These are phyloP conservation scores for Delphinella strobiligena DNA, from an alignment of 2,329 filamentous ascomycete species.

Conservation along the genomic window DNA sequence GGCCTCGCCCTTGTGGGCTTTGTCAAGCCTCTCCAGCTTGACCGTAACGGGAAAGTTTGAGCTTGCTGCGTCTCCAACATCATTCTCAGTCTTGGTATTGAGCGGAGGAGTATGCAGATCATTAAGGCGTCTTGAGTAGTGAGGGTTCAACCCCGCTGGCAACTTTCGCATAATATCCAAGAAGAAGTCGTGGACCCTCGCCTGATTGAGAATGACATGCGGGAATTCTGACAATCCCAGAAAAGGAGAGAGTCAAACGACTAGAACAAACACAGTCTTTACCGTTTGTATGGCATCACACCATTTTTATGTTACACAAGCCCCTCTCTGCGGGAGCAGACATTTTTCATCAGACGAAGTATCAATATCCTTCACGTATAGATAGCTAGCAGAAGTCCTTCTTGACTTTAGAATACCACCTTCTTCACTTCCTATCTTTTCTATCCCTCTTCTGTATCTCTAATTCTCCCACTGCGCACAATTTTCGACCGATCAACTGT, in stretches of 20 bases:
- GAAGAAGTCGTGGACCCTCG: conserved; percentile 18
- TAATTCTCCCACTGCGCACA: conserved; percentile 7
- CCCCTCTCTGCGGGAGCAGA: too few relatives aligned
- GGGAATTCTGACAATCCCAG: conserved; percentile 38
- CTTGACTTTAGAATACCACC: too few relatives aligned
- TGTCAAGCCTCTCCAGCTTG: conserved; percentile 15
- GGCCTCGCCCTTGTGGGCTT: conserved; percentile 27
- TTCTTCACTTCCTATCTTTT: too few relatives aligned
- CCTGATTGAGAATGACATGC: conserved; percentile 59
- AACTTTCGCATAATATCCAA: conserved; percentile 7
- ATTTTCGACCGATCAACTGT: conserved; percentile 26
- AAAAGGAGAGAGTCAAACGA: too few relatives aligned
- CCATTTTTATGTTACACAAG: too few relatives aligned
- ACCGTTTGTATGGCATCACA: too few relatives aligned
- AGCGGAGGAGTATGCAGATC: conserved; percentile 44
- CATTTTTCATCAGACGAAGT: too few relatives aligned
- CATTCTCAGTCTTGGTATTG: conserved; percentile 21
- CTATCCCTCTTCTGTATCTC: conserved; percentile 8
- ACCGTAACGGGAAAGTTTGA: conserved; percentile 4
- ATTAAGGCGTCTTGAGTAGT: conserved; percentile 38
- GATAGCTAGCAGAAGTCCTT: too few relatives aligned
- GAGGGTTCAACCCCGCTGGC: conserved; percentile 31
- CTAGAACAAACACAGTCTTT: too few relatives aligned
- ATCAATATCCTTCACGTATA: too few relatives aligned
- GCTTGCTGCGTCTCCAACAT: too few relatives aligned